Base-by-base conservation (phyloP, 306 rosid species). In the Carpinus fangiana region DNA sequence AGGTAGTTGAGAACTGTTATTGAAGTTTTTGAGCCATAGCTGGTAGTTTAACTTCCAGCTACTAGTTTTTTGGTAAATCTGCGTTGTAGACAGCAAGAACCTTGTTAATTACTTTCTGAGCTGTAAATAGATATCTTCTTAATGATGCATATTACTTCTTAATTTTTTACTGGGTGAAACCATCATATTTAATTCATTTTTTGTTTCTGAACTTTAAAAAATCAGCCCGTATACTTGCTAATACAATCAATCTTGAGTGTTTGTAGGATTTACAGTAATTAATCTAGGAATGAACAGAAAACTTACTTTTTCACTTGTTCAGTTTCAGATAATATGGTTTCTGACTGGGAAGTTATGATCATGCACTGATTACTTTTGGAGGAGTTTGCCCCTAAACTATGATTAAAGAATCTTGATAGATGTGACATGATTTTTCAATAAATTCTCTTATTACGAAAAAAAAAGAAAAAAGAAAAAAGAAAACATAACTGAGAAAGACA, bases 1-100 rank as follows among this genome's bases (percentile, higher is more conserved):
- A 72, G 75, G 50, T 62, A 17, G 50, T 61, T 72, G 9, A 14
- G 50, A 52, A 28, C 12, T 61, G 66, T 53, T 48, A 54, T 72
- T 41, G 43, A 77, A 81, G 80, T 36, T 81, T 76, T 50, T 60
- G 64, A 81, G 81, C 79, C 48, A 60, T 81, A 82, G 51, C 84
- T 81, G 21, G 79, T 81, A 74, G 79, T 59, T 48, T 82, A 76
- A 61, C 74, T 71, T 53, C 55, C 73, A 75, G 56, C 70, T 36
- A 65, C 78, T 28, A 60, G 79, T 66, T 55, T 79, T 79, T 81
- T 70, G 72, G 70, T 74, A 79, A 65, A 60, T 76, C 77, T 65
- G 13, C 73, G 8, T 48, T 14, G 54, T 52, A 53, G 77, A 70
- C 43, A 48, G 70, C 66, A 16, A 28, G 75, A 56, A 55, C 74